Evolutionary conservation across 306 rosid species (phyloP).

Genomic region (Vicia sativa): DNA sequence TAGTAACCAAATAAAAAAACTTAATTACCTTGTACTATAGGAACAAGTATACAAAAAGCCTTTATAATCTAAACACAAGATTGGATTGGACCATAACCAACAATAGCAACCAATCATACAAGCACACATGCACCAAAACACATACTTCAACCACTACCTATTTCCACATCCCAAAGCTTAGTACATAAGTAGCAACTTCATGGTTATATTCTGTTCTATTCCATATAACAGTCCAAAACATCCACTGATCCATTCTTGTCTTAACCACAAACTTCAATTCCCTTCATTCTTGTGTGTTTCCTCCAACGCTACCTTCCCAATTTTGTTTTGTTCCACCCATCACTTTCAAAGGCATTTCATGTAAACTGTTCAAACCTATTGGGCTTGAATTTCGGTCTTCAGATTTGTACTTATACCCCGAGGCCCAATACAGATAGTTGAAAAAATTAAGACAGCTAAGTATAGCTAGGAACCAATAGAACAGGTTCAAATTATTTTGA

Average conservation of each 20-base stretch:
- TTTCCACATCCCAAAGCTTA: conserved; percentile 13
- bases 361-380: conserved; percentile 24
- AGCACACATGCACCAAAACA: conserved; percentile 35
- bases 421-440: conserved; percentile 69
- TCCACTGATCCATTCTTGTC: conserved; percentile 6
- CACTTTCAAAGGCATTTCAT: conserved; percentile 13
- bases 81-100: conserved; percentile 10
- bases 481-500: conserved; percentile 58
- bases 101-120: conserved; percentile 36
- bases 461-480: conserved; percentile 79
- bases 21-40: conserved; percentile 8
- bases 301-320: conserved; percentile 29
- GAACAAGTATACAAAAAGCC: conserved; percentile 24
- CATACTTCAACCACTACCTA: conserved; percentile 19
- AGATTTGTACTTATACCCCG: conserved; percentile 70
- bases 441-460: conserved; percentile 72
- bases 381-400: conserved; percentile 36
- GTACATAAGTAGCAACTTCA: conserved; percentile 20
- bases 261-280: conserved; percentile 9
- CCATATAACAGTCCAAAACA: conserved; percentile 4
- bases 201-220: neutral
- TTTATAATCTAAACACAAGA: conserved; percentile 18
- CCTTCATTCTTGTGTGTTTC: conserved; percentile 22
- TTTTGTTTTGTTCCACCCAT: conserved; percentile 29
- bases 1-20: neutral